phyloP scores from a whole-genome alignment of 805 yeast species.

The Candida montana region DNA sequence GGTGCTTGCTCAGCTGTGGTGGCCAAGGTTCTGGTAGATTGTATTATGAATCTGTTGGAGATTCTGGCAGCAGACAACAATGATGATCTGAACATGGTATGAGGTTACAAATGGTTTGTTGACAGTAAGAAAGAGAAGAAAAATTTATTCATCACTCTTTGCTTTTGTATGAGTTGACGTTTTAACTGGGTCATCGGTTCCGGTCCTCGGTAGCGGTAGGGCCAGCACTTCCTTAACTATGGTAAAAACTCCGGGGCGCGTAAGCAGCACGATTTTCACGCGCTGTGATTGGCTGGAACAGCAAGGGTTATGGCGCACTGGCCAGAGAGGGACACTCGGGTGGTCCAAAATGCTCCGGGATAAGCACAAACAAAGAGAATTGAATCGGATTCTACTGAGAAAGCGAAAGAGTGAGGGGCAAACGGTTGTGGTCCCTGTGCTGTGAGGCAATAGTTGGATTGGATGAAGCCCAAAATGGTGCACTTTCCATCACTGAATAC shows the following conservation, averaged over 20 bases:
- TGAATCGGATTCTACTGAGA: no score
- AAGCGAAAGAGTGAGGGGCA: not conserved
- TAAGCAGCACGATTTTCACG: slow-evolving; percentile 9
- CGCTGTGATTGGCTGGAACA: slow-evolving; percentile 8
- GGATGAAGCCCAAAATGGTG: no score
- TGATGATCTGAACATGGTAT: not conserved
- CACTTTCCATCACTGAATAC: no score
- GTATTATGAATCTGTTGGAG: slow-evolving; percentile 5
- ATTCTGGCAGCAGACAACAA: slow-evolving; percentile 2
- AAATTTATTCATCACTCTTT: not conserved
- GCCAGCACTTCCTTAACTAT: slow-evolving; percentile 9
- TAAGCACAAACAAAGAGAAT: not conserved
- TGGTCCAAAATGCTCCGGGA: slow-evolving; percentile 4
- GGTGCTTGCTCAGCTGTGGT: slow-evolving; percentile 51
- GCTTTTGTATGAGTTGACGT: not conserved
- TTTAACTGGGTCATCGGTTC: slow-evolving; percentile 15
- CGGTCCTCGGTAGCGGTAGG: slow-evolving; percentile 11
- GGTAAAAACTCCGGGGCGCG: slow-evolving; percentile 10
- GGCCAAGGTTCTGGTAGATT: slow-evolving; percentile 24
- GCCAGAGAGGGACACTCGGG: not conserved
- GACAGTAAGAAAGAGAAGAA: slow-evolving; percentile 1
- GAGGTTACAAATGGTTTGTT: not conserved
- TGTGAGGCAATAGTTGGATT: no score
- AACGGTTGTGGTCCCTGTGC: no score
- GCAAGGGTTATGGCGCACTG: slow-evolving; percentile 1